Conservation (phyloP, 805 yeast species). For the Candida easanensis region DNA sequence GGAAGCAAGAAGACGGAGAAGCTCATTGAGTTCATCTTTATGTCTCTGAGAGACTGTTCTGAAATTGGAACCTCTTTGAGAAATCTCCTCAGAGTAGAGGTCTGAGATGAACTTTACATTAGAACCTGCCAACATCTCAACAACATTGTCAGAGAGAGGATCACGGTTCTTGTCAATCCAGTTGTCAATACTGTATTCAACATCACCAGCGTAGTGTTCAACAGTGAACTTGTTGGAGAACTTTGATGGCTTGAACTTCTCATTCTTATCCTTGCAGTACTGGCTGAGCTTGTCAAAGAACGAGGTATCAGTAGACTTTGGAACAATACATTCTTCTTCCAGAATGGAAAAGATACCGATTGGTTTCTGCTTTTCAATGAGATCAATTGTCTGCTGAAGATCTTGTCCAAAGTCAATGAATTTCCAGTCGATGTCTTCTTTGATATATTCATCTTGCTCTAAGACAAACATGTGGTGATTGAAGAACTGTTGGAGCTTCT, state of each 20-base stretch:
- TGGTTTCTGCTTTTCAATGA: slow-evolving; percentile 72
- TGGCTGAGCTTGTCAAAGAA: slow-evolving; percentile 76
- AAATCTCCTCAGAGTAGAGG: slow-evolving; percentile 45
- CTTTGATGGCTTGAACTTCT: slow-evolving; percentile 70
- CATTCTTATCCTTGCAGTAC: slow-evolving; percentile 53
- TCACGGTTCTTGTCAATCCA: slow-evolving; percentile 96
- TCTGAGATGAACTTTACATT: slow-evolving; percentile 50
- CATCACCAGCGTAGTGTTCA: slow-evolving; percentile 94
- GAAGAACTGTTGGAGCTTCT: slow-evolving; percentile 95
- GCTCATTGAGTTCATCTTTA: slow-evolving; percentile 71
- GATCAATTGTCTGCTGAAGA: slow-evolving; percentile 88
- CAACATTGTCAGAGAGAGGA: slow-evolving; percentile 77
- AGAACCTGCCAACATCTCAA: slow-evolving; percentile 59
- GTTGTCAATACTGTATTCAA: slow-evolving; percentile 87
- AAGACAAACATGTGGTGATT: slow-evolving; percentile 96
- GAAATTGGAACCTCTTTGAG: slow-evolving; percentile 40
- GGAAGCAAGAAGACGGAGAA: slow-evolving; percentile 68
- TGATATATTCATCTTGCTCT: slow-evolving; percentile 93
- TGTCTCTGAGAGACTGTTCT: slow-evolving; percentile 87
- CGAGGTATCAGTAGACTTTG: slow-evolving; percentile 79
- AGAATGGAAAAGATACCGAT: slow-evolving; percentile 82
- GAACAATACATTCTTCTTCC: slow-evolving; percentile 95
- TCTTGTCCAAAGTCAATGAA: slow-evolving; percentile 95
- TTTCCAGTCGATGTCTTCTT: slow-evolving; percentile 94
- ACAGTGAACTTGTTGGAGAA: slow-evolving; percentile 75